phyloP scores from a whole-genome alignment of 2,329 filamentous ascomycete genomes.

The Claviceps monticola region DNA sequence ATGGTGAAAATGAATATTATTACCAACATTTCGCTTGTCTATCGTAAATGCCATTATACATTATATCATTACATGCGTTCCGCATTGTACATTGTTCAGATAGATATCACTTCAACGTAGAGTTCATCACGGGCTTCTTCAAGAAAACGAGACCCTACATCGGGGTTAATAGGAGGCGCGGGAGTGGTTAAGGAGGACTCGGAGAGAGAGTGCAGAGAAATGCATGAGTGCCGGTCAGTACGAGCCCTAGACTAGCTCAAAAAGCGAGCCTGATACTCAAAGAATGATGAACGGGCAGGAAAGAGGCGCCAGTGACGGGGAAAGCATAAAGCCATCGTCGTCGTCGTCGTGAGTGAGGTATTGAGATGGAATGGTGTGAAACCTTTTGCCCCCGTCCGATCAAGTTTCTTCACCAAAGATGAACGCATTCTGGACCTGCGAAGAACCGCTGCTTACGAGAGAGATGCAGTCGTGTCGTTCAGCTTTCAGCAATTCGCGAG shows the following conservation, averaged over 20 bases:
- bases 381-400: neutral
- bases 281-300: neutral
- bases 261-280: neutral
- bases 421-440: too few species aligned
- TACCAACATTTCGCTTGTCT: neutral
- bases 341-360: neutral
- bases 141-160: neutral
- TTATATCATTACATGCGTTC: neutral
- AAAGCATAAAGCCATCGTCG: neutral
- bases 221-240: neutral
- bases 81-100: neutral
- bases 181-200: too few species aligned
- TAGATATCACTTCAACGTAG: neutral
- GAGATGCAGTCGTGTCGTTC: too few species aligned
- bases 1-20: neutral
- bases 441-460: too few species aligned
- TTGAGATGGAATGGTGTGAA: neutral
- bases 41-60: neutral
- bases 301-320: neutral
- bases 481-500: too few species aligned
- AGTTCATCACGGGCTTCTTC: neutral
- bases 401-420: neutral
- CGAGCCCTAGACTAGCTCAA: neutral
- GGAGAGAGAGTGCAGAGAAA: neutral
- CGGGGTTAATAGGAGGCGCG: neutral